Evolutionary conservation across 208 protist genomes (phyloP).

Genomic region (Leishmania aethiopica): DNA sequence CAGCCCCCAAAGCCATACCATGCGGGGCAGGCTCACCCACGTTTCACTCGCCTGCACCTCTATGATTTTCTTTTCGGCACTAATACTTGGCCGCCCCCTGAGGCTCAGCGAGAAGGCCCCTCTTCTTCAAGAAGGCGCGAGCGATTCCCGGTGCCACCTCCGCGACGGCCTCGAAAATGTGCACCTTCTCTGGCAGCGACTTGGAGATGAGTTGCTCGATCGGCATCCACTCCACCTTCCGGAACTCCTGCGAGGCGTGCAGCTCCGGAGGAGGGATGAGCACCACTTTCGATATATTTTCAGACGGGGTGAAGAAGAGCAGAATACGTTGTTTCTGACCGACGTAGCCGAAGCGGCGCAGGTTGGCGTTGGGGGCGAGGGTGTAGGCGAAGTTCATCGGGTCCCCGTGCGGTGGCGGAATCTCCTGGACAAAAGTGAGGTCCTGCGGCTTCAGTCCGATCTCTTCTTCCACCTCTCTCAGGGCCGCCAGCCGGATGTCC

Average conservation of each 20-base stretch:
- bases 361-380: conserved; percentile 49
- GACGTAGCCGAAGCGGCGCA: conserved; percentile 67
- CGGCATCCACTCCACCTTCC: conserved; percentile 53
- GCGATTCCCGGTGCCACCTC: conserved; percentile 46
- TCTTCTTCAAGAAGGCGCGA: conserved; percentile 36
- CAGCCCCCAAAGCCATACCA: too few species aligned
- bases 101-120: not conserved
- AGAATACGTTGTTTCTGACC: conserved; percentile 81
- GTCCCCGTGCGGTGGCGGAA: conserved; percentile 63
- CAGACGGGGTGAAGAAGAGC: conserved; percentile 61
- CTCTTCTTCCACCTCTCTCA: conserved; percentile 79
- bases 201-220: conserved; percentile 31
- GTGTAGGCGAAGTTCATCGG: conserved; percentile 69
- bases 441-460: conserved; percentile 58
- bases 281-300: conserved; percentile 53
- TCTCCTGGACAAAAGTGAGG: conserved; percentile 67
- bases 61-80: not conserved
- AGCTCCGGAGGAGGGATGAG: conserved; percentile 57
- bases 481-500: conserved; percentile 56
- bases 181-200: conserved; percentile 51
- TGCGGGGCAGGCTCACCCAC: not conserved
- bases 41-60: too few species aligned
- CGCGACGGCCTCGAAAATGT: conserved; percentile 62
- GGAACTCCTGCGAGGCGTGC: conserved; percentile 59
- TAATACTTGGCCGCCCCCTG: conserved; percentile 21